These are phyloP conservation scores for thale cress (Arabidopsis thaliana) DNA, from an alignment of 345 rosid species.

Conservation along the genomic window TAIR10.1 NC_003075.7:14226001-14226500, in stretches of 20 bases:
- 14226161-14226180: conserved; percentile 23
- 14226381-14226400: background rate
- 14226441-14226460: background rate
- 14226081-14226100: background rate
- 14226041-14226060: conserved; percentile 47
- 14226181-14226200: conserved; percentile 26
- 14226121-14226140: background rate
- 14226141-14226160: background rate
- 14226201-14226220: background rate
- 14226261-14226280: conserved; percentile 10
- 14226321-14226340: background rate
- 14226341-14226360: background rate
- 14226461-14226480: background rate
- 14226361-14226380: conserved; percentile 17
- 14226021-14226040: conserved; percentile 75
- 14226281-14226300: conserved; percentile 12
- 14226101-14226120: background rate
- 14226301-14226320: background rate
- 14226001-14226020: conserved; percentile 84
- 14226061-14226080: conserved; percentile 46
- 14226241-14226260: conserved; percentile 4
- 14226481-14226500: background rate
- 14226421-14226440: background rate
- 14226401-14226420: background rate
- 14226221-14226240: conserved; percentile 14